A percentile compares a stretch with the other conserved stretches of the same genome.
Conservation (phyloP, 495 filamentous ascomycete species). For the Hypoxylon fragiforme region DNA sequence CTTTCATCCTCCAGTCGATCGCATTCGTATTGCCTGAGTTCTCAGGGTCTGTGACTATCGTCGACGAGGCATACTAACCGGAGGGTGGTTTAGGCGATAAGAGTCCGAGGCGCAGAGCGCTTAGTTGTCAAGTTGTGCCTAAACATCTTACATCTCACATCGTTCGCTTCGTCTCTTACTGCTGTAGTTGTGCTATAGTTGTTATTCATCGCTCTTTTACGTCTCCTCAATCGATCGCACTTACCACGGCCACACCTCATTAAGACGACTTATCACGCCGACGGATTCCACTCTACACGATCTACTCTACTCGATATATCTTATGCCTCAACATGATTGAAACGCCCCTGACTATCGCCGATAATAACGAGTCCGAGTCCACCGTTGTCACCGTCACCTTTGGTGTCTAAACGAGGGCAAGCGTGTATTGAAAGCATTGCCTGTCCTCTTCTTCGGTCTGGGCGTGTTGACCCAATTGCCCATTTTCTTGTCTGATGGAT, state of each 20-base stretch:
- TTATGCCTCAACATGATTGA: slow-evolving; percentile 54
- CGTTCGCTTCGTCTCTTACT: slow-evolving; percentile 35
- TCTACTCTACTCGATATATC: slow-evolving; percentile 13
- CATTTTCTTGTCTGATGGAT: slow-evolving; percentile 48
- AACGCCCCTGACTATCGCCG: slow-evolving; percentile 41
- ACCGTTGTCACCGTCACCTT: slow-evolving; percentile 25
- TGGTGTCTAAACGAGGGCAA: slow-evolving; percentile 43
- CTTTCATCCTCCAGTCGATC: slow-evolving; percentile 12
- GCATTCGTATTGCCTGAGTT: slow-evolving; percentile 8
- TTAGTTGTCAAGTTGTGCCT: slow-evolving; percentile 20
- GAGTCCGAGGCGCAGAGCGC: slow-evolving; percentile 27
- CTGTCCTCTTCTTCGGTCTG: slow-evolving; percentile 27
- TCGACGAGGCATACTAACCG: no score
- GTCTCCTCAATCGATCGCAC: slow-evolving; percentile 3
- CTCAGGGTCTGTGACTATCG: slow-evolving; percentile 24
- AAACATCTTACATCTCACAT: slow-evolving; percentile 26
- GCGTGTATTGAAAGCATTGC: slow-evolving; percentile 32
- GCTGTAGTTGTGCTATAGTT: no score
- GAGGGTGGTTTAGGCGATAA: slow-evolving; percentile 7
- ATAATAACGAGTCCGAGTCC: slow-evolving; percentile 34
- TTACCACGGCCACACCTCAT: not conserved
- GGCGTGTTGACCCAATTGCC: slow-evolving; percentile 25
- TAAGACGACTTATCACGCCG: slow-evolving; percentile 10
- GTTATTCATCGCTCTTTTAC: slow-evolving; percentile 29
- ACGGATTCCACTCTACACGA: slow-evolving; percentile 10